Base-by-base conservation (phyloP, 2,329 filamentous ascomycete species). In the Pseudocercospora macadamiae region DNA sequence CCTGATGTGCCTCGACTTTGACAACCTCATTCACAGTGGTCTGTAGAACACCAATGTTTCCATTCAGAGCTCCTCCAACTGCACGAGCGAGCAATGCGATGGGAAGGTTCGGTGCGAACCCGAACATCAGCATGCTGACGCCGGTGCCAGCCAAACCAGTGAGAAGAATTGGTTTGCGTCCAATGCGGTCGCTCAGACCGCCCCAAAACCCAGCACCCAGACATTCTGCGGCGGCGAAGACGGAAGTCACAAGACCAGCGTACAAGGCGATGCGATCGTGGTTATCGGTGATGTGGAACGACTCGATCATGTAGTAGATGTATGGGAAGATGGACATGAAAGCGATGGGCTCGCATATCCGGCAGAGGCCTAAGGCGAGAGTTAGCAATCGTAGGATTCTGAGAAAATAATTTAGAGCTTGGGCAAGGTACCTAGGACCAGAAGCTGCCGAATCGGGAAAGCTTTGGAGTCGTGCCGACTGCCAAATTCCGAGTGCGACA, bases 291-390 rank as follows among this genome's bases (percentile, higher is more conserved):
- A 96, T 88, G 70, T 90, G 82, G 77, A 97, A 97, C 62, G 92
- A 91, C 70, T 92, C 83, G 68, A 97, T 89, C 95, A 99, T 97
- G 80, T 90, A 93, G 80, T 96, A 97, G 68, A 96, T 92, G 76
- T 97, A 99, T 1, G 95, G 95, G 74, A 99, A 97, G 68, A 97
- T 97, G 54, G 93, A 97, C 91, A 97, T 97, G 82, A 99, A 97
- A 4, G 95, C 95, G 75, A 99, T 97, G 53, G 95, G 95, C 75
- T 99, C 95, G 81, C 92, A 97, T 80, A 99, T 93, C 72, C 95
- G 89, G 78, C 93, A 96, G 71, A 96, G 59, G 19, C 68, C 69
- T 71, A 60, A 12, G 25, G 52, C 30, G 57, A 44, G 8, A 45
- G 54, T 59, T 23, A 45, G 47, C 47, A 14, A 32, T 32, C 3